Evolutionary conservation across 768 basidiomycete genomes (phyloP).

Genomic region (Lentinula aciculospora): DNA sequence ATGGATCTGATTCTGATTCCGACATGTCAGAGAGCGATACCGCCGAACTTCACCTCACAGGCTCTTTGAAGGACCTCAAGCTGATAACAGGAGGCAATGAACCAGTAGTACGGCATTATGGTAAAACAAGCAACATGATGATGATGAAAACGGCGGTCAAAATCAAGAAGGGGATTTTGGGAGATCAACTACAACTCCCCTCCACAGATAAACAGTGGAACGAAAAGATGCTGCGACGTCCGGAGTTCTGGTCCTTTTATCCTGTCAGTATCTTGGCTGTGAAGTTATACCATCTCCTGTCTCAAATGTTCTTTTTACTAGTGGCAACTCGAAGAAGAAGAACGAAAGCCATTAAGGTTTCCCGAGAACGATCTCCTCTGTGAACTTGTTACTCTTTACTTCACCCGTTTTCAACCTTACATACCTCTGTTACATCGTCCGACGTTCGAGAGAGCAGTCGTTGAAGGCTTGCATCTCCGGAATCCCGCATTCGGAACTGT

Average conservation of each 20-base stretch:
- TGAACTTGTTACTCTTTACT: slow-evolving; percentile 42
- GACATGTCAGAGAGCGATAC: background rate
- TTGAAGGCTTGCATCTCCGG: slow-evolving; percentile 28
- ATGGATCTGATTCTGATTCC: background rate
- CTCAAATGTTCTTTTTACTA: background rate
- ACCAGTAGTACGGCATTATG: background rate
- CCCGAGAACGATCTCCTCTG: slow-evolving; percentile 31
- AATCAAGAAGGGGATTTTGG: slow-evolving; percentile 31
- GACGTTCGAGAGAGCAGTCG: slow-evolving; percentile 35
- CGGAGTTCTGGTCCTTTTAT: background rate
- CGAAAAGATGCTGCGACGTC: background rate
- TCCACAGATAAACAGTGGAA: background rate
- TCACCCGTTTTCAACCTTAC: slow-evolving; percentile 30
- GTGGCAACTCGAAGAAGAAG: slow-evolving; percentile 11
- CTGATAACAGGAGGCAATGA: slow-evolving; percentile 17
- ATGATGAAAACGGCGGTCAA: slow-evolving; percentile 29
- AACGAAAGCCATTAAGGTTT: slow-evolving; percentile 16
- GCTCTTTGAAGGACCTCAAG: background rate
- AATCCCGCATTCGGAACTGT: slow-evolving; percentile 33
- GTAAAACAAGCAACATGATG: slow-evolving; percentile 5
- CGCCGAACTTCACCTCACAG: background rate
- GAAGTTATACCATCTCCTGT: background rate
- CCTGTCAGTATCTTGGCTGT: background rate
- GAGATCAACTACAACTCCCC: slow-evolving; percentile 5
- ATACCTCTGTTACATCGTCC: slow-evolving; percentile 47